Evolutionary conservation across 2,329 filamentous ascomycete genomes (phyloP).

Genomic region (Arachnopeziza araneosa): DNA sequence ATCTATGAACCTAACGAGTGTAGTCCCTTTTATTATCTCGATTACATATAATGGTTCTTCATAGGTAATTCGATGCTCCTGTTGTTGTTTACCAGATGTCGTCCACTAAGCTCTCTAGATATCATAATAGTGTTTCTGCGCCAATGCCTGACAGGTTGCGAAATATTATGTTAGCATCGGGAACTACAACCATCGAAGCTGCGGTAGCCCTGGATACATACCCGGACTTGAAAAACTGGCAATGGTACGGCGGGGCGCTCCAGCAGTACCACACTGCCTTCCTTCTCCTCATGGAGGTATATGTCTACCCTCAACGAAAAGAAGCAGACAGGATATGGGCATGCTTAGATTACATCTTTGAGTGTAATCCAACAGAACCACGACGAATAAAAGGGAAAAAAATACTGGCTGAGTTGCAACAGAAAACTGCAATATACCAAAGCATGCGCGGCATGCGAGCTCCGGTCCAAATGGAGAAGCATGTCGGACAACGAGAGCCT

Average conservation of each 20-base stretch:
- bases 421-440: constrained; percentile 55
- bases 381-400: constrained; percentile 52
- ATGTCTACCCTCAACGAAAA: constrained; percentile 37
- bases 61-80: constrained; percentile 51
- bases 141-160: constrained; percentile 56
- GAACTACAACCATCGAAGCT: constrained; percentile 47
- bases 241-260: constrained; percentile 66
- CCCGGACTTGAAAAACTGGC: constrained; percentile 51
- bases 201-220: constrained; percentile 49
- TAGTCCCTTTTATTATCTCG: constrained; percentile 49
- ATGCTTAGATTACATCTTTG: constrained; percentile 68
- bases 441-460: constrained; percentile 52
- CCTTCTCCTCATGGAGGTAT: constrained; percentile 62
- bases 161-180: constrained; percentile 58
- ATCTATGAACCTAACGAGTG: constrained; percentile 28
- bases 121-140: constrained; percentile 18
- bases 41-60: constrained; percentile 61
- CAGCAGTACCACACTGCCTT: constrained; percentile 69
- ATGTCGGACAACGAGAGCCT: constrained; percentile 20
- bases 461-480: constrained; percentile 34
- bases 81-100: not conserved
- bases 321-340: constrained; percentile 64
- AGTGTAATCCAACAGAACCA: constrained; percentile 46
- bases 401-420: constrained; percentile 57
- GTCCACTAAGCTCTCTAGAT: not conserved